These are phyloP conservation scores for Mycena galopus DNA, from an alignment of 768 basidiomycete species.

Conservation along the genomic window DNA sequence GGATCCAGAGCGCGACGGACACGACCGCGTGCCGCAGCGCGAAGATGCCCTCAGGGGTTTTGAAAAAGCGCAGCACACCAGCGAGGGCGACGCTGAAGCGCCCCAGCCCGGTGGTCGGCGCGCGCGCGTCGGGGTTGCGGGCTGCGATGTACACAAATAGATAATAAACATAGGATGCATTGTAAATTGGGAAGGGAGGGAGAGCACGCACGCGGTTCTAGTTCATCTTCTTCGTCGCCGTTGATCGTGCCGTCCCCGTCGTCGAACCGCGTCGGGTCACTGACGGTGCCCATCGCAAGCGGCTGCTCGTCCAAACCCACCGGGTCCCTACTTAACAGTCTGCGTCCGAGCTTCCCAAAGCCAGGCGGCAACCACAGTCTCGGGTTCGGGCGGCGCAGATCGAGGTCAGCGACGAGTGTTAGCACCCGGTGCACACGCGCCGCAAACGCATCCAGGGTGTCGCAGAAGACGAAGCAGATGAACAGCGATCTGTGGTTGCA, in stretches of 20 bases:
- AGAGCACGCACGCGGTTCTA: constrained; percentile 22
- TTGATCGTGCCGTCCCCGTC: constrained; percentile 38
- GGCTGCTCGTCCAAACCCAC: constrained; percentile 46
- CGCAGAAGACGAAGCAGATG: constrained; percentile 60
- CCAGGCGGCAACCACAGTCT: constrained; percentile 60
- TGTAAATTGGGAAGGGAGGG: neutral
- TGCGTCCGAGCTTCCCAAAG: constrained; percentile 53
- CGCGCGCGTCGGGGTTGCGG: constrained; percentile 58
- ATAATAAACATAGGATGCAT: neutral
- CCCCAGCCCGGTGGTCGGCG: constrained; percentile 53
- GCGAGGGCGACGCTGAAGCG: constrained; percentile 48
- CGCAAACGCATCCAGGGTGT: constrained; percentile 56
- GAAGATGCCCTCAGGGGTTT: constrained; percentile 57
- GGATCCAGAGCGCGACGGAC: constrained; percentile 58
- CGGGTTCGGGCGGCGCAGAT: constrained; percentile 49
- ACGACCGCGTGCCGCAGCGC: constrained; percentile 54
- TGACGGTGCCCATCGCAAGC: constrained; percentile 52
- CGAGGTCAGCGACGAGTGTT: constrained; percentile 49
- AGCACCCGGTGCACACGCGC: constrained; percentile 51
- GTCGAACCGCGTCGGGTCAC: constrained; percentile 51
- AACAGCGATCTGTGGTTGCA: constrained; percentile 52
- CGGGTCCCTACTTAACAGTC: constrained; percentile 48
- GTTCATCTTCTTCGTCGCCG: constrained; percentile 36
- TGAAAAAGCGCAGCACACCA: constrained; percentile 53
- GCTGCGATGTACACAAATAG: too few relatives aligned